Percentiles rank a stretch among this genome's conserved stretches.
phyloP scores from a whole-genome alignment of 768 basidiomycete species.

The Austroboletus eburneus region DNA sequence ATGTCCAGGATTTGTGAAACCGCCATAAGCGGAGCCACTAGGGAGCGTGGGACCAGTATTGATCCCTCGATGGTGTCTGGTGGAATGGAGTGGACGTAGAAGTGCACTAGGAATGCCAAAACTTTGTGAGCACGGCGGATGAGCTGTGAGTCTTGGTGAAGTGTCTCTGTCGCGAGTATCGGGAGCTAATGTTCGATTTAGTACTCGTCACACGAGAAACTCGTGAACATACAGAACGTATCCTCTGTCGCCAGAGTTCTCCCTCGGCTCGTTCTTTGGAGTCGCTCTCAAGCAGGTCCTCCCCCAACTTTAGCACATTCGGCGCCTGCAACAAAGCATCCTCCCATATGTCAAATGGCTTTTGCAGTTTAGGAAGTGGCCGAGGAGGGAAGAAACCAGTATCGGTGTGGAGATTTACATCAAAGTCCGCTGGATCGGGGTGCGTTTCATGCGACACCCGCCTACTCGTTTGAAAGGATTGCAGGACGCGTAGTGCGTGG shows the following conservation, averaged over 20 bases:
- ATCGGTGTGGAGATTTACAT: slow-evolving; percentile 41
- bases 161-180: slow-evolving; percentile 50
- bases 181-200: slow-evolving; percentile 55
- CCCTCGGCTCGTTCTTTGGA: slow-evolving; percentile 47
- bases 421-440: slow-evolving; percentile 45
- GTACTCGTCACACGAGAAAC: slow-evolving; percentile 5
- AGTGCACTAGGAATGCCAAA: slow-evolving; percentile 83
- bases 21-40: slow-evolving; percentile 72
- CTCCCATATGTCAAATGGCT: slow-evolving; percentile 68
- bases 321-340: slow-evolving; percentile 52
- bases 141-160: slow-evolving; percentile 52
- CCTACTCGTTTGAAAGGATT: slow-evolving; percentile 37
- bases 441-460: slow-evolving; percentile 29
- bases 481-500: slow-evolving; percentile 43
- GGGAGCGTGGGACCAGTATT: slow-evolving; percentile 64
- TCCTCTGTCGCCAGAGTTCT: slow-evolving; percentile 62
- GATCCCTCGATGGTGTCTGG: slow-evolving; percentile 34
- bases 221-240: slow-evolving; percentile 55
- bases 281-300: slow-evolving; percentile 48
- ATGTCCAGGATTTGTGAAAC: slow-evolving; percentile 76
- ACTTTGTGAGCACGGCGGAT: slow-evolving; percentile 87
- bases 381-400: slow-evolving; percentile 83
- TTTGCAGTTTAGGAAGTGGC: slow-evolving; percentile 54
- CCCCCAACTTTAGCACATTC: slow-evolving; percentile 52
- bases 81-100: slow-evolving; percentile 83